phyloP scores from a whole-genome alignment of 345 rosid species.

The Murraya koenigii region DNA sequence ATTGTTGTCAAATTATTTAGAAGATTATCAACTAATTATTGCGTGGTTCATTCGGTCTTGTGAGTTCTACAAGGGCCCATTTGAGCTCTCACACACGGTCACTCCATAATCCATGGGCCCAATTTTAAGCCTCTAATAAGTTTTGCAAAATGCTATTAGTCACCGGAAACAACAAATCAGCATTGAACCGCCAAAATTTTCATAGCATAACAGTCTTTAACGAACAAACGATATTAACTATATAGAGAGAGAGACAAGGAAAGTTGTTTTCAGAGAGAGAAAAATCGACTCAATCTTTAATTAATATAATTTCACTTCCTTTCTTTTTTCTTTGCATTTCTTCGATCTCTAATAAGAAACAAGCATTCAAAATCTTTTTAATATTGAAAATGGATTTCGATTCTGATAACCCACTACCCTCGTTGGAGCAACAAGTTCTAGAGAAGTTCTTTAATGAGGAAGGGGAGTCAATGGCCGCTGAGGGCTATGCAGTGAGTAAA shows the following conservation, averaged over 20 bases:
- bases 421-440: background rate
- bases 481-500: no score
- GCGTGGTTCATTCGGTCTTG: no score
- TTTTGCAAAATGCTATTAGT: background rate
- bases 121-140: no score
- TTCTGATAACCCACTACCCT: background rate
- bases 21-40: no score
- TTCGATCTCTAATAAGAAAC: background rate
- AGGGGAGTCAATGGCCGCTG: no score
- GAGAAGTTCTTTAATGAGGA: no score
- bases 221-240: background rate
- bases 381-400: background rate
- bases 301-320: background rate
- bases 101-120: no score
- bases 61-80: no score
- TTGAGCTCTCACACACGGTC: no score
- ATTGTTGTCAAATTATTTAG: no score
- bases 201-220: background rate
- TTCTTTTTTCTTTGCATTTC: background rate
- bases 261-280: background rate
- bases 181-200: constrained; percentile 2
- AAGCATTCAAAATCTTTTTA: background rate
- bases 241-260: background rate
- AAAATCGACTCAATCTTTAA: background rate
- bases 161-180: background rate